Evolutionary conservation across 345 rosid genomes (phyloP).

Genomic region (Eucalyptus erythrocorys): DNA sequence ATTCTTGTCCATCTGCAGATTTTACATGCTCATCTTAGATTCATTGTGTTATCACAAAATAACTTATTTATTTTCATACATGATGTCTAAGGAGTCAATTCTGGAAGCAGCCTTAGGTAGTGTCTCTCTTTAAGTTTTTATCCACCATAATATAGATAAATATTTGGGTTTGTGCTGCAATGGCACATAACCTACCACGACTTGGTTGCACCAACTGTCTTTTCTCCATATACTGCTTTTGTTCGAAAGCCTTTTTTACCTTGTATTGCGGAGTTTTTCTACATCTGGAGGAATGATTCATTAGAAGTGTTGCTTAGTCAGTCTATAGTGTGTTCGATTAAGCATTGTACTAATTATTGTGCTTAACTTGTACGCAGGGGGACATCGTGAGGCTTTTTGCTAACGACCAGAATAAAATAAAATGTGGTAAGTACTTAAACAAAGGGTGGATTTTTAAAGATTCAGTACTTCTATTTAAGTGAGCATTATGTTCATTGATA

Average conservation of each 20-base stretch:
- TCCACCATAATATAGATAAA: neutral
- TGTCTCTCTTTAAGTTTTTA: neutral
- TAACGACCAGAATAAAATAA: slow-evolving; percentile 84
- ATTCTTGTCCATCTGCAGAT: neutral
- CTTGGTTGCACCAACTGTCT: neutral
- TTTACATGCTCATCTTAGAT: neutral
- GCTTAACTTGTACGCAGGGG: slow-evolving; percentile 28
- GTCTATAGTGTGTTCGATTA: neutral
- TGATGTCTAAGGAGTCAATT: neutral
- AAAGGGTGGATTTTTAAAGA: neutral
- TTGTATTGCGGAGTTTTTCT: neutral
- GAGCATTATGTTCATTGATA: neutral
- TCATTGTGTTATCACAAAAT: neutral
- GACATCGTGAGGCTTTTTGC: slow-evolving; percentile 85
- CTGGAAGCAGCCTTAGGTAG: neutral
- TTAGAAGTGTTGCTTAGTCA: neutral
- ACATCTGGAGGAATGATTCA: neutral
- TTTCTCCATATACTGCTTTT: neutral
- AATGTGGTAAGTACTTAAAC: slow-evolving; percentile 55
- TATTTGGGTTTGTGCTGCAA: neutral
- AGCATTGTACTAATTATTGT: neutral
- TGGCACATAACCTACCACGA: neutral
- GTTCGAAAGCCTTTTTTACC: neutral
- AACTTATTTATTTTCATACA: neutral
- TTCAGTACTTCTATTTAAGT: neutral